phyloP scores from a whole-genome alignment of 257 asterid species.

The Handroanthus guayacan region DNA sequence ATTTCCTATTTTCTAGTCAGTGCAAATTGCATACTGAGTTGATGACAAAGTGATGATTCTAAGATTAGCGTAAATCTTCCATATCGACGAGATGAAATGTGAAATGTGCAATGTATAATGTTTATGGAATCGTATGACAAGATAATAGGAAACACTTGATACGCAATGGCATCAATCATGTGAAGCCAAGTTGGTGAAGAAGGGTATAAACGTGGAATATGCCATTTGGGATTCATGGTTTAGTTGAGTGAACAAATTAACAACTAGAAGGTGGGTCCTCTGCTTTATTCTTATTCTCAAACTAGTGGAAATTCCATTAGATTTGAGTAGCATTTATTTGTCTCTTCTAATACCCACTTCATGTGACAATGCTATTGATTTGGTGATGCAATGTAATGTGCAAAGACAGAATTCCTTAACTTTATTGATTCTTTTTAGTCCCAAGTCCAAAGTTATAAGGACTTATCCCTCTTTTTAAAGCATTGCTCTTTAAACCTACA shows the following conservation, averaged over 20 bases:
- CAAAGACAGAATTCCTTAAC: not conserved
- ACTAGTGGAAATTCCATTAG: not conserved
- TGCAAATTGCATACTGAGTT: not conserved
- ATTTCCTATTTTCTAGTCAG: not conserved
- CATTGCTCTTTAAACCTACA: not conserved
- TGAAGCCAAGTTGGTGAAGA: constrained; percentile 20
- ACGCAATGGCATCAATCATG: not conserved
- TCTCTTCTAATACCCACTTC: not conserved
- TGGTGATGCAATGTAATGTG: not conserved
- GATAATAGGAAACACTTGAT: not conserved
- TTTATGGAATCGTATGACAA: not conserved
- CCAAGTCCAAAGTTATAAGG: not conserved
- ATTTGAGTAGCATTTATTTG: not conserved
- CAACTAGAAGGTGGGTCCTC: not conserved
- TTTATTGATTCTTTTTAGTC: not conserved
- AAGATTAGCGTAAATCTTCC: constrained; percentile 7
- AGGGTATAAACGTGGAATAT: constrained; percentile 35
- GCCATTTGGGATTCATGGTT: constrained; percentile 7
- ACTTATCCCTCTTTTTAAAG: not conserved
- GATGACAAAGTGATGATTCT: constrained; percentile 5
- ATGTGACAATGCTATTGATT: not conserved
- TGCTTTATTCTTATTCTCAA: not conserved
- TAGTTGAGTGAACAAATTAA: constrained; percentile 5
- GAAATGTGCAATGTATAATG: not conserved
- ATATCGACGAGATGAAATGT: not conserved